Evolutionary conservation across 2,329 filamentous ascomycete genomes (phyloP), one percentile per base, ranked within the genome.

Genomic region (Tolypocladium tundrense): DNA sequence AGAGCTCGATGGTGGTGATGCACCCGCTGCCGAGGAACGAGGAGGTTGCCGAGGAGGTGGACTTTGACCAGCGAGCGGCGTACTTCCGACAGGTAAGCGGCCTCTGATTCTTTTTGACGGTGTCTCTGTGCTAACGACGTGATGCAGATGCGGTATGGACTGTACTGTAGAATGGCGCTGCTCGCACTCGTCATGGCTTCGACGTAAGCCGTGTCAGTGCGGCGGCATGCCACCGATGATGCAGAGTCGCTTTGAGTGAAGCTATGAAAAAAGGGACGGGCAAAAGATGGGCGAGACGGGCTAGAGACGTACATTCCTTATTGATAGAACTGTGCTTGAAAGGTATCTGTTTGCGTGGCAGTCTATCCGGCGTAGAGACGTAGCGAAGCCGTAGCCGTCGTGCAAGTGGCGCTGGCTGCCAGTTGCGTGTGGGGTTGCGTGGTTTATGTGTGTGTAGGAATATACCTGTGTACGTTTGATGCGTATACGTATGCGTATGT

Each of bases 91-190:
- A 99, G 88, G 93, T 96, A 77, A 85, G 89, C 82, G 33, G 33
- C 37, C 40, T 31, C 31, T 10, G 27, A 31, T 8, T 45, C 19
- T 1, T 35, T 33, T 51, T 24, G n/a, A 55, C 19, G 35, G 13
- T 33, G 13, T 16, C n/a, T n/a, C 41, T 37, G 58, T 63, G 64
- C 79, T 84, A 73, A 86, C 70, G 35, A 54, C 51, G 37, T 63
- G 59, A 16, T 53, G 59, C 68, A 97, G 92, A 97, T 97, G 93
- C 86, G 88, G 76, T 97, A 97, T 77, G 94, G 94, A 67, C 84
- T 99, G 67, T 97, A 97, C 81, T 95, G 90, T 75, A 88, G 94
- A 72, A 99, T 99, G 94, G 94, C 94, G 66, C 77, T 99, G 77
- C 81, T 99, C 73, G 94, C 94, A 65, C 80, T 97, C 73, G 90